phyloP scores from a whole-genome alignment of 805 yeast species.

The Lipomyces spencermartinsiae region DNA sequence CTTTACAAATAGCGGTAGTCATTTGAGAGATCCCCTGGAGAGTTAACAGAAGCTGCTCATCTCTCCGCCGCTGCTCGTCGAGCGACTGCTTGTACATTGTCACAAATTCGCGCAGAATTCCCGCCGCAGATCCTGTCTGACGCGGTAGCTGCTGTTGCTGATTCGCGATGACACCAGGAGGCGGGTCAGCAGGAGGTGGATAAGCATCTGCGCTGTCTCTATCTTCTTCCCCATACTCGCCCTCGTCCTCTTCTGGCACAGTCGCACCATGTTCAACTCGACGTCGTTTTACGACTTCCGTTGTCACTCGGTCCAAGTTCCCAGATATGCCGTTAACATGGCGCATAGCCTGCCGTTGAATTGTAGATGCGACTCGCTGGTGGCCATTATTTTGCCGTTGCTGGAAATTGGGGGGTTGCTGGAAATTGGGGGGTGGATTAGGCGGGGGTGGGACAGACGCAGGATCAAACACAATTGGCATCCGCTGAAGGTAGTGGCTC shows the following conservation, averaged over 20 bases:
- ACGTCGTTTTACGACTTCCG: background rate
- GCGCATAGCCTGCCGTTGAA: background rate
- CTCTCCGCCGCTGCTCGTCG: conserved; percentile 25
- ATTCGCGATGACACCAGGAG: background rate
- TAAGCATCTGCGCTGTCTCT: background rate
- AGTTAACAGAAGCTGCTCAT: conserved; percentile 20
- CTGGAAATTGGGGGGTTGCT: background rate
- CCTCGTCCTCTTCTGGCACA: background rate
- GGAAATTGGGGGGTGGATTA: background rate
- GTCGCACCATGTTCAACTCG: background rate
- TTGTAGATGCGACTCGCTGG: background rate
- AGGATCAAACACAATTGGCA: background rate
- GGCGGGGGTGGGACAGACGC: background rate
- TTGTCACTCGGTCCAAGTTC: background rate
- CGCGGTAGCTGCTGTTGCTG: conserved; percentile 1
- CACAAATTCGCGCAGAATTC: conserved; percentile 21
- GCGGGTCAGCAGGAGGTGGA: conserved; percentile 6
- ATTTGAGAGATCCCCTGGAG: conserved; percentile 20
- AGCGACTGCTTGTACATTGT: conserved; percentile 19
- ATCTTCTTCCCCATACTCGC: background rate
- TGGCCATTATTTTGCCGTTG: background rate
- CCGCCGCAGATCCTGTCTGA: background rate
- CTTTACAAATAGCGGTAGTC: conserved; percentile 21
- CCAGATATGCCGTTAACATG: background rate
- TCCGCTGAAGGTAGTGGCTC: background rate